Evolutionary conservation across 495 filamentous ascomycete genomes (phyloP), one percentile per base, ranked within the genome.

Genomic region (Penicillium mononematosum): DNA sequence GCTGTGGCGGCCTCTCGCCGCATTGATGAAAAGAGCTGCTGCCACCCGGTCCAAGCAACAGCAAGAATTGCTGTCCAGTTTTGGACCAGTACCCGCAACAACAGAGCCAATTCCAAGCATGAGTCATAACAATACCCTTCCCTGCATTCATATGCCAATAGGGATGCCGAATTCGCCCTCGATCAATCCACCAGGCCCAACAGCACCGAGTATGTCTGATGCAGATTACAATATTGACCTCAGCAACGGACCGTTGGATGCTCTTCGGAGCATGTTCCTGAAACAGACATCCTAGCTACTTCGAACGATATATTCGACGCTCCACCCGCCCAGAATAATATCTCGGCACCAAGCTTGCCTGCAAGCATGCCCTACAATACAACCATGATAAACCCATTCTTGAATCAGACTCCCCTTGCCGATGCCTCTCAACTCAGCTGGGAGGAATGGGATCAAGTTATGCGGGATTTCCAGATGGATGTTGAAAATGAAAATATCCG

Each of bases 1-100:
- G 67, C 76, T 95, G 1, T 96, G 90, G 89, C 76, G 84, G 16
- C 89, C 89, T 0, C 72, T 96, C 41, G 78, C 77, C 19, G 88
- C 88, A 52, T 73, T 95, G 16, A 86, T 89, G 77, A 78, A 83
- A 47, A 86, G 86, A 68, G 88, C 90, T 24, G 49, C 64, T 10
- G 67, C 70, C 12, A 67, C 63, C 29, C 66, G 75, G 49, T 57
- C 58, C 8, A 73, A 70, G 43, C 69, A 74, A 43, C 58, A 64
- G 31, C 67, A 70, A 34, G 70, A 74, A 50, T 59, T 72, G 24
- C 56, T 56, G 12, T 19, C 54, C 50, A 66, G 69, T 14, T 64
- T 57, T 38, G 68, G 63, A 11, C 53, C 59, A 3, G 53, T 53
- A 4, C 53, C 58, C 34, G 17, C 34, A 9, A 12, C 50, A 25